phyloP scores from a whole-genome alignment of 2,329 filamentous ascomycete species.

The Cytospora schulzeri region DNA sequence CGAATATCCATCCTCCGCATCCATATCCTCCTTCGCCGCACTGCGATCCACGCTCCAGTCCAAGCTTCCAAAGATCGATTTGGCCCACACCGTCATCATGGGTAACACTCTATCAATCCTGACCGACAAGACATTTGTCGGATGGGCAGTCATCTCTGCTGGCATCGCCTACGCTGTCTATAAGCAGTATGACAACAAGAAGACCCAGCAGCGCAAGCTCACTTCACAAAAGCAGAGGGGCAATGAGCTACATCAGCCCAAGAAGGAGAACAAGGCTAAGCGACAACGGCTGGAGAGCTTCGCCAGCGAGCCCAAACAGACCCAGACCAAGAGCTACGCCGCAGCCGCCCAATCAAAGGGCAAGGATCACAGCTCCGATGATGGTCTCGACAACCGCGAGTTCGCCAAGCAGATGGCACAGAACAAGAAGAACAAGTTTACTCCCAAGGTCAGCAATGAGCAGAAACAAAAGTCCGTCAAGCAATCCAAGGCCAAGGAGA shows the following conservation, averaged over 20 bases:
- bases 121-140: slow-evolving; percentile 31
- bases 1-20: not conserved
- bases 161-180: slow-evolving; percentile 32
- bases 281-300: slow-evolving; percentile 48
- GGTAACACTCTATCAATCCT: slow-evolving; percentile 39
- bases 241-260: slow-evolving; percentile 37
- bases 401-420: slow-evolving; percentile 75
- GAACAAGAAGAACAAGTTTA: slow-evolving; percentile 66
- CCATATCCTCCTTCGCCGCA: slow-evolving; percentile 2
- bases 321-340: slow-evolving; percentile 33
- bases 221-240: slow-evolving; percentile 33
- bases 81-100: slow-evolving; percentile 33
- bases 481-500: slow-evolving; percentile 63
- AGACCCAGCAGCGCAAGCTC: slow-evolving; percentile 32
- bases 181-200: slow-evolving; percentile 29
- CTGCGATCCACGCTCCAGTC: not conserved
- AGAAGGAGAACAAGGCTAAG: slow-evolving; percentile 43
- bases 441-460: slow-evolving; percentile 56
- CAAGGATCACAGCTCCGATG: slow-evolving; percentile 51
- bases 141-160: slow-evolving; percentile 38
- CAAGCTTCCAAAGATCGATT: slow-evolving; percentile 6
- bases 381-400: slow-evolving; percentile 69
- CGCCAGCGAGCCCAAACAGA: slow-evolving; percentile 35
- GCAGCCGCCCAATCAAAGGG: slow-evolving; percentile 38
- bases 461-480: slow-evolving; percentile 71